phyloP scores from a whole-genome alignment of 805 yeast species.

The Spathaspora hagerdaliae region DNA sequence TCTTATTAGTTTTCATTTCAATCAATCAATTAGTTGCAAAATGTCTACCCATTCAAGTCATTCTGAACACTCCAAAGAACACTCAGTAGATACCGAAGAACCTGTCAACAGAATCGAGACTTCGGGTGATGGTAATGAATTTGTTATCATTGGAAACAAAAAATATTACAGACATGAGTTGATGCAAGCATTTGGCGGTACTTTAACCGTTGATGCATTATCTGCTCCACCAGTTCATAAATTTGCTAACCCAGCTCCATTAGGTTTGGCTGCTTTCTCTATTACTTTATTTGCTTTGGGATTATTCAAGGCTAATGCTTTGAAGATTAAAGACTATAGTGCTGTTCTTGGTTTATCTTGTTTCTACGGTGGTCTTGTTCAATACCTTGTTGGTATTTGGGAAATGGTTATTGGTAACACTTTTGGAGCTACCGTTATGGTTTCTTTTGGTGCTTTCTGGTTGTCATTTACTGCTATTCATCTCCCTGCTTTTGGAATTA shows the following conservation, averaged over 20 bases:
- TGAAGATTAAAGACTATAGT: constrained; percentile 47
- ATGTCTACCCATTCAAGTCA: constrained; percentile 2
- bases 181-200: constrained; percentile 33
- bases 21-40: not conserved
- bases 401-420: constrained; percentile 60
- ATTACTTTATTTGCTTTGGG: constrained; percentile 58
- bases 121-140: constrained; percentile 31
- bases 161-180: constrained; percentile 28
- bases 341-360: constrained; percentile 53
- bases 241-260: constrained; percentile 65
- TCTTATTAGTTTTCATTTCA: not conserved
- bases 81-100: constrained; percentile 8
- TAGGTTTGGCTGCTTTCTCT: constrained; percentile 59
- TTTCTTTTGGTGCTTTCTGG: constrained; percentile 70
- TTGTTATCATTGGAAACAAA: constrained; percentile 23
- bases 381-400: constrained; percentile 65
- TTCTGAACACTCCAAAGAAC: constrained; percentile 13
- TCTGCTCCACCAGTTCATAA: constrained; percentile 42
- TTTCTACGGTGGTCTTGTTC: constrained; percentile 60
- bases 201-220: constrained; percentile 23
- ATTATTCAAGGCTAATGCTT: constrained; percentile 49
- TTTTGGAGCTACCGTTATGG: constrained; percentile 61
- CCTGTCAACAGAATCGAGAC: constrained; percentile 19
- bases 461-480: constrained; percentile 56
- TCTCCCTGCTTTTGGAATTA: constrained; percentile 57